Evolutionary conservation across 176 grass and related monocot species (phyloP).

Genomic region (Carex kokanica): DNA sequence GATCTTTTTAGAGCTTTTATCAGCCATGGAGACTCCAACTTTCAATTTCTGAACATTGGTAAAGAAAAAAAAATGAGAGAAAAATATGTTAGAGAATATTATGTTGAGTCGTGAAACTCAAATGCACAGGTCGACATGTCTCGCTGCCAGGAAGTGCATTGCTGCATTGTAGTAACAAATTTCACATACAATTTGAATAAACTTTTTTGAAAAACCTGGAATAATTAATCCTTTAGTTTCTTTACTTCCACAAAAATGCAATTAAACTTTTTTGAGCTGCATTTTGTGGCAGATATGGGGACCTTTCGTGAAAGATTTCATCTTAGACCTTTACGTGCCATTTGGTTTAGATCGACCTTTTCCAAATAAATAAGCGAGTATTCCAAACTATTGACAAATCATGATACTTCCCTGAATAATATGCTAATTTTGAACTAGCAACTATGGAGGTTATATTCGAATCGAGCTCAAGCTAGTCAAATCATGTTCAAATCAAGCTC

Average conservation of each 20-base stretch:
- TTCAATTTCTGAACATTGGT: conserved; percentile 56
- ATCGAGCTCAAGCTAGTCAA: no score
- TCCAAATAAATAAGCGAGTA: neutral
- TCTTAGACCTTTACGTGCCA: neutral
- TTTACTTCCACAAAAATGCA: neutral
- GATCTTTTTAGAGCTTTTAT: conserved; percentile 65
- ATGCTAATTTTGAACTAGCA: neutral
- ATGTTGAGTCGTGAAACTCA: neutral
- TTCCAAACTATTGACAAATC: neutral
- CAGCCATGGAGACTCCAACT: conserved; percentile 67
- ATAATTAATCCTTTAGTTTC: neutral
- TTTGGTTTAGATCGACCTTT: neutral
- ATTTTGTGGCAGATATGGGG: neutral
- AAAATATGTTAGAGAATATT: conserved; percentile 8
- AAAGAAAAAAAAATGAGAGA: neutral
- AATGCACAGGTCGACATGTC: neutral
- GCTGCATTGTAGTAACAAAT: conserved; percentile 8
- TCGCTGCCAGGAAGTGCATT: neutral
- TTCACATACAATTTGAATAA: neutral
- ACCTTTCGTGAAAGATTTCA: neutral
- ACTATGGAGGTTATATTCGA: neutral
- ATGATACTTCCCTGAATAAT: neutral
- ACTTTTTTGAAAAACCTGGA: neutral
- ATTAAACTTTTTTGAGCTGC: neutral
- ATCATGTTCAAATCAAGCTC: no score